These are phyloP conservation scores for Pyrus betulifolia DNA, from an alignment of 306 rosid genomes.

Conservation along the genomic window DNA sequence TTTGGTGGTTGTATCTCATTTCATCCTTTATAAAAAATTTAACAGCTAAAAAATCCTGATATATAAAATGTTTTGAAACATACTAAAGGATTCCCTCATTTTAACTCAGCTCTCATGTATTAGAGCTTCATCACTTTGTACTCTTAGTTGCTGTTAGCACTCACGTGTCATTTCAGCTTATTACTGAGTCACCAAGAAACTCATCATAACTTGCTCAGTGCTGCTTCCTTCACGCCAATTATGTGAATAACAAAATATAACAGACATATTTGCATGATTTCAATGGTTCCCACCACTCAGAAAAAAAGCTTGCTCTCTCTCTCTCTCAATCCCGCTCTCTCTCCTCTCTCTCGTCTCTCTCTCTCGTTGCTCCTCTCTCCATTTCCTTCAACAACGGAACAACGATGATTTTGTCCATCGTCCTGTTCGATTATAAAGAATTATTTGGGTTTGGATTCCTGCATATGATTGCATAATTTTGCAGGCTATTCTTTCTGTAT, in stretches of 20 bases:
- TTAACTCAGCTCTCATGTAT: slow-evolving; percentile 1
- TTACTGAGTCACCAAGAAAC: slow-evolving; percentile 13
- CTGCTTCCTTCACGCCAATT: slow-evolving; percentile 27
- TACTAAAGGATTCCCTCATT: neutral
- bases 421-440: slow-evolving; percentile 24
- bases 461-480: slow-evolving; percentile 18
- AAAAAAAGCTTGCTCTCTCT: slow-evolving; percentile 21
- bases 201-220: slow-evolving; percentile 27
- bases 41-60: no score
- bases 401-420: slow-evolving; percentile 26
- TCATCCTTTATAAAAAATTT: no score
- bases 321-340: neutral
- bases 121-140: slow-evolving; percentile 21
- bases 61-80: no score
- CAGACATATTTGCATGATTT: slow-evolving; percentile 13
- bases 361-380: neutral
- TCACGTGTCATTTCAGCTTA: slow-evolving; percentile 24
- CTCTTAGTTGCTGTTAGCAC: slow-evolving; percentile 22
- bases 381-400: slow-evolving; percentile 9
- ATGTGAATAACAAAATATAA: slow-evolving; percentile 18
- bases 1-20: neutral
- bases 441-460: slow-evolving; percentile 17
- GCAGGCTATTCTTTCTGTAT: slow-evolving; percentile 20
- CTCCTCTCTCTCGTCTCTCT: neutral
- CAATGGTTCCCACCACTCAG: slow-evolving; percentile 35